phyloP scores from a whole-genome alignment of 1,139 yeast genomes.

The Suhomyces maxii region DNA sequence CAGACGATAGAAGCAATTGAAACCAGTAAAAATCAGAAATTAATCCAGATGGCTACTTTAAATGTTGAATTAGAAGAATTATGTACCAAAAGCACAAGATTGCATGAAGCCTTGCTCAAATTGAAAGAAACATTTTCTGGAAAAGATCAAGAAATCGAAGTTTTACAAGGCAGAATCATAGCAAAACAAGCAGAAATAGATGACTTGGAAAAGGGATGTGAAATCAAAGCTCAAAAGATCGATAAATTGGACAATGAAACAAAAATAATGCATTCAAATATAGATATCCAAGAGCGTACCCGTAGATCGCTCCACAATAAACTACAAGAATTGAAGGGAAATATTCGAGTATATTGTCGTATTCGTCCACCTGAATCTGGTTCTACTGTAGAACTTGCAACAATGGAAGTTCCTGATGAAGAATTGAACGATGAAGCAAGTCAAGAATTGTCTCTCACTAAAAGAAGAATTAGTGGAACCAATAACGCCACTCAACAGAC shows the following conservation, averaged over 20 bases:
- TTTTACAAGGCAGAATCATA: conserved; percentile 14
- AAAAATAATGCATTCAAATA: conserved; percentile 24
- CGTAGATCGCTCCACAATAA: conserved; percentile 73
- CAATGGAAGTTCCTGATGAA: conserved; percentile 50
- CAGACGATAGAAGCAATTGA: conserved; percentile 17
- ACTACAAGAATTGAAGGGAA: conserved; percentile 87
- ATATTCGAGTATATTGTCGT: conserved; percentile 87
- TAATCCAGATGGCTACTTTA: conserved; percentile 1
- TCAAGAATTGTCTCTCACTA: conserved; percentile 43
- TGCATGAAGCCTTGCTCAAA: conserved; percentile 9
- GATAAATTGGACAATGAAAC: conserved; percentile 12
- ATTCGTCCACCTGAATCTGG: conserved; percentile 57
- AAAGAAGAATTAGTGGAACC: conserved; percentile 13
- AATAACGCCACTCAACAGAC: conserved; percentile 5
- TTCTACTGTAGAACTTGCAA: conserved; percentile 28
- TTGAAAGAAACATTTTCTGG: conserved; percentile 15
- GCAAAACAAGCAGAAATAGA: conserved; percentile 13
- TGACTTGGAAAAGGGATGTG: conserved; percentile 4
- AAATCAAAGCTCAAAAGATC: conserved; percentile 5
- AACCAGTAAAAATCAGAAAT: conserved; percentile 8
- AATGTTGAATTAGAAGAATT: conserved; percentile 7
- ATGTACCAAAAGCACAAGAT: conserved; percentile 3
- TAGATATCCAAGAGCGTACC: conserved; percentile 24
- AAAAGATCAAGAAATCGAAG: conserved; percentile 24
- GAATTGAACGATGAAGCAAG: conserved; percentile 50